A percentile compares a stretch with the other conserved stretches of the same genome.
phyloP scores from a whole-genome alignment of 1,284 basidiomycete genomes.

The Kwoniella shivajii region DNA sequence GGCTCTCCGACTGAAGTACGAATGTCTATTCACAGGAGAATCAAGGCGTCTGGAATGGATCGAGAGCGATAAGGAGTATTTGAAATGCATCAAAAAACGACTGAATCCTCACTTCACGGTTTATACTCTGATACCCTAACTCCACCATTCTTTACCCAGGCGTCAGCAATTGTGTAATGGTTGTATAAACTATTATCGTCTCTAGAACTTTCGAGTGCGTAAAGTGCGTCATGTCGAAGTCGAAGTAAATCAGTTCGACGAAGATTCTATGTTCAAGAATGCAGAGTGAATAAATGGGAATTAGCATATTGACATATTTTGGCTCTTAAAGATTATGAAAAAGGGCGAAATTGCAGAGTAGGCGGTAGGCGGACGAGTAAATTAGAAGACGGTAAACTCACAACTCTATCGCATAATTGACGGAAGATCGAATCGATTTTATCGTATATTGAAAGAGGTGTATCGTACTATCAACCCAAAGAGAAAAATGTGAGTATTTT shows the following conservation, averaged over 20 bases:
- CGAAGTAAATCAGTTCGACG: conserved; percentile 10
- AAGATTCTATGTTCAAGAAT: background rate
- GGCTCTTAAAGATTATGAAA: conserved; percentile 2
- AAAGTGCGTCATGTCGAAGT: conserved; percentile 16
- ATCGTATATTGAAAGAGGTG: conserved; percentile 49
- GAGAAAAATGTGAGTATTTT: too few species aligned
- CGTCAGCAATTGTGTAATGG: conserved; percentile 17
- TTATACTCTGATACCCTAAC: background rate
- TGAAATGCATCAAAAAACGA: too few species aligned
- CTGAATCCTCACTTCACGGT: background rate
- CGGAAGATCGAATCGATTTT: conserved; percentile 46
- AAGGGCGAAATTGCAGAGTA: background rate
- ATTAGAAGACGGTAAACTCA: background rate
- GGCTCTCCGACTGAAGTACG: too few species aligned
- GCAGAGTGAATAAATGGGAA: background rate
- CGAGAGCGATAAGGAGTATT: too few species aligned
- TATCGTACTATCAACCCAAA: conserved; percentile 36
- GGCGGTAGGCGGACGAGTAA: background rate
- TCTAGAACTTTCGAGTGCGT: conserved; percentile 11
- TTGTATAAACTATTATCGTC: conserved; percentile 16
- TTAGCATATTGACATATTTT: background rate
- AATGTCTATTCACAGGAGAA: too few species aligned
- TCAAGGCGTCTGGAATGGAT: too few species aligned
- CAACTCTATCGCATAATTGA: conserved; percentile 40
- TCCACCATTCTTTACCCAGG: conserved; percentile 11